phyloP scores from a whole-genome alignment of 176 grass and related monocot genomes.

The Poa pratensis region DNA sequence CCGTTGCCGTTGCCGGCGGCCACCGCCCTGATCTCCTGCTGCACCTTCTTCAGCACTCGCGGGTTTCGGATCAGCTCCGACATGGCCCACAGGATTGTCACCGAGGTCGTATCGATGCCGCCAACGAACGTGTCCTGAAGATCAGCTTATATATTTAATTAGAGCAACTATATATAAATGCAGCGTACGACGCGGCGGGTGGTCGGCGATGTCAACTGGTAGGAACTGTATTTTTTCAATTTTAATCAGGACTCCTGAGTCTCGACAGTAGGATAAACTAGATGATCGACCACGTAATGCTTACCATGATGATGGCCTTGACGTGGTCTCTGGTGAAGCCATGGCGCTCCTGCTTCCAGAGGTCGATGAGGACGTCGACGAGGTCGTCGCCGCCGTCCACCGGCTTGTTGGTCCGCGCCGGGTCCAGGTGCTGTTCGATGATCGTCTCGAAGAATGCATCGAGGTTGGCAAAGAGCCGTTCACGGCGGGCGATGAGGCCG shows the following conservation, averaged over 20 bases:
- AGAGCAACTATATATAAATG: background rate
- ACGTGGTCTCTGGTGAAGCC: constrained; percentile 44
- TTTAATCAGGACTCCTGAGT: too few species aligned
- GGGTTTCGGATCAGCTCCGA: background rate
- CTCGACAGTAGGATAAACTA: too few species aligned
- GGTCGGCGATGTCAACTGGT: too few species aligned
- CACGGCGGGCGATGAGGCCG: background rate
- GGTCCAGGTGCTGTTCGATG: constrained; percentile 7
- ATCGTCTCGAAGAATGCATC: constrained; percentile 10
- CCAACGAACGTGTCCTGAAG: constrained; percentile 44
- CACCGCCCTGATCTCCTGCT: constrained; percentile 35
- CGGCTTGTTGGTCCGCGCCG: background rate
- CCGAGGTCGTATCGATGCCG: constrained; percentile 23
- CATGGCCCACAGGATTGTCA: constrained; percentile 32
- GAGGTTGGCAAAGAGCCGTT: background rate
- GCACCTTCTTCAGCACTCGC: constrained; percentile 31
- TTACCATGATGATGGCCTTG: constrained; percentile 51
- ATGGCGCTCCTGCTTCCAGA: background rate
- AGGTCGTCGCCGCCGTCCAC: constrained; percentile 17
- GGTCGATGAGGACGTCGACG: constrained; percentile 24
- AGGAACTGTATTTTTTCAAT: too few species aligned
- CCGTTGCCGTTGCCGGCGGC: background rate
- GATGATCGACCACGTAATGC: background rate
- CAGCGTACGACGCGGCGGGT: background rate
- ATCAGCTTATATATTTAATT: background rate